Conservation (phyloP, 306 rosid genomes). For the Prunus mira region DNA sequence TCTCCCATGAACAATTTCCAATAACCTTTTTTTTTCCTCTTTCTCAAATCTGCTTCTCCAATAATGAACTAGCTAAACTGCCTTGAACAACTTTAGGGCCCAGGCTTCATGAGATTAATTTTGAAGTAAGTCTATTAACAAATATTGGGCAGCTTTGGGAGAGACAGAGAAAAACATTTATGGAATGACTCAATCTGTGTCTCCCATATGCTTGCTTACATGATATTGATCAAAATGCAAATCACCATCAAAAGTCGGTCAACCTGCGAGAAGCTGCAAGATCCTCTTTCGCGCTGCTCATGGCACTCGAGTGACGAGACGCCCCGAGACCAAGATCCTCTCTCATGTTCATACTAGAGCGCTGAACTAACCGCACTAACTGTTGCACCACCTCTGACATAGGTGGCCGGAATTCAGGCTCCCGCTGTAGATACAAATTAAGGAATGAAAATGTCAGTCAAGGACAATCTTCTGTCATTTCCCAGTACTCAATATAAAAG, state of each 20-base stretch:
- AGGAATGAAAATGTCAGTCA: not conserved
- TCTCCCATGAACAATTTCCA: not conserved
- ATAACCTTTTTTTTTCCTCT: not conserved
- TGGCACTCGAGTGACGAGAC: conserved; percentile 25
- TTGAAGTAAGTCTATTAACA: not conserved
- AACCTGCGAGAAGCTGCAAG: conserved; percentile 39
- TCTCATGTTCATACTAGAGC: conserved; percentile 52
- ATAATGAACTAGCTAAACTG: not conserved
- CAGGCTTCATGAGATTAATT: not conserved
- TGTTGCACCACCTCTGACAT: conserved; percentile 79
- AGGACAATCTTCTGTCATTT: not conserved
- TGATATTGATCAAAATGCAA: conserved; percentile 8
- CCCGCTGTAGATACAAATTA: conserved; percentile 34
- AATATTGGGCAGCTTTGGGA: not conserved
- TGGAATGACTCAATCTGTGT: not conserved
- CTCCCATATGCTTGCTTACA: not conserved
- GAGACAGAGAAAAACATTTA: not conserved
- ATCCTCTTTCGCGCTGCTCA: conserved; percentile 38
- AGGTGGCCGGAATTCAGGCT: conserved; percentile 71
- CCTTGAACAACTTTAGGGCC: not conserved
- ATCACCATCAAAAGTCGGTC: conserved; percentile 37
- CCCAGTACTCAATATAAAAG: not conserved
- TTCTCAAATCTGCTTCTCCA: not conserved
- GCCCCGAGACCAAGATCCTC: conserved; percentile 58
- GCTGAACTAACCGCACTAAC: conserved; percentile 56